phyloP scores from a whole-genome alignment of 2,329 filamentous ascomycete species.

The Paramyrothecium roridum region DNA sequence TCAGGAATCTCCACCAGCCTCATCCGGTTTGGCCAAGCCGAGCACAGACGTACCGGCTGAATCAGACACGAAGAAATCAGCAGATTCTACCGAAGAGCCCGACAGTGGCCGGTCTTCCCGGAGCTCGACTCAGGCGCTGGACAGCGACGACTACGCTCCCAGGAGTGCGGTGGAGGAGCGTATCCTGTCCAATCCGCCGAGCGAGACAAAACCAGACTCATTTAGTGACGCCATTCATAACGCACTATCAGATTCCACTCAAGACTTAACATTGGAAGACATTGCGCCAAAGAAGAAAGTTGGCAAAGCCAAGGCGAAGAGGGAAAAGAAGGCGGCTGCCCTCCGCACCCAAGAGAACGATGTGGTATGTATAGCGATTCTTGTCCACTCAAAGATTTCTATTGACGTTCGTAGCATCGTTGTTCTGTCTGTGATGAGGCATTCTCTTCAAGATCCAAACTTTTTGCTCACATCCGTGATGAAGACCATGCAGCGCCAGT shows the following conservation, averaged over 20 bases:
- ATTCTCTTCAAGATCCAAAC: conserved; percentile 62
- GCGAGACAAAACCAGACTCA: background rate
- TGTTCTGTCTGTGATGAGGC: conserved; percentile 42
- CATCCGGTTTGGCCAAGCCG: too few species aligned
- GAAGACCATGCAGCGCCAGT: conserved; percentile 59
- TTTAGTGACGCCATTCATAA: conserved; percentile 4
- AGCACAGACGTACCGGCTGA: too few species aligned
- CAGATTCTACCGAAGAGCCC: conserved; percentile 11
- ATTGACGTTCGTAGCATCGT: conserved; percentile 25
- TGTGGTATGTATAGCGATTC: conserved; percentile 24
- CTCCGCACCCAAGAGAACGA: conserved; percentile 24
- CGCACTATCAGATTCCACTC: conserved; percentile 8
- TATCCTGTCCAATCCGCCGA: conserved; percentile 19
- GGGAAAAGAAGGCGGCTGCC: conserved; percentile 43
- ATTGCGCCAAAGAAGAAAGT: conserved; percentile 32
- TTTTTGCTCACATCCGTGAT: conserved; percentile 72
- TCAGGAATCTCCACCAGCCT: too few species aligned
- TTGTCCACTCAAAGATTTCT: background rate
- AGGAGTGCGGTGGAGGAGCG: conserved; percentile 39
- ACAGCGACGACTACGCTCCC: conserved; percentile 44
- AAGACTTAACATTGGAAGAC: conserved; percentile 21
- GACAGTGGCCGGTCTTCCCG: conserved; percentile 4
- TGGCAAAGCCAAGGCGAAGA: conserved; percentile 49
- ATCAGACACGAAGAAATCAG: background rate
- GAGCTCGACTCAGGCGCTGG: background rate